Evolutionary conservation across 441 rosid species (phyloP), one percentile per base, ranked within the genome.

Genomic region (Kokia cookei): DNA sequence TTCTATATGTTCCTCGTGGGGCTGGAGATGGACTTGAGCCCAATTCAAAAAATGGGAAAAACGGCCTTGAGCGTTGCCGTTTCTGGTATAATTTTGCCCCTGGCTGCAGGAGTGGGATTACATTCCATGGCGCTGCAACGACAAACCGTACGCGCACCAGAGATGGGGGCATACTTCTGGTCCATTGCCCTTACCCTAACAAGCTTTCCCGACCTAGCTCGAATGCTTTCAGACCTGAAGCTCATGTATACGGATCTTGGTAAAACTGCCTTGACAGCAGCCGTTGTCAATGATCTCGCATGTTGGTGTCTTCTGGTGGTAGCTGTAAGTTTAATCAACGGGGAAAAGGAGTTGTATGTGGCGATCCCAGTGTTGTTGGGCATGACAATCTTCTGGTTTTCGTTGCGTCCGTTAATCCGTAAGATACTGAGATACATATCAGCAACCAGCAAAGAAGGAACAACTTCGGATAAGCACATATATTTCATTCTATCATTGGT

Each of bases 1-100:
- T 86, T 80, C 73, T 84, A 85, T 73, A 77, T 82, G 76, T 88
- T 86, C 68, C 66, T 86, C 5, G 86, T 86, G 4, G 90, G 90
- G 3, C 80, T 83, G 8, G 74, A 69, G 54, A 75, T 69, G 78
- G 74, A 75, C 53, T 32, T 70, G 1, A 51, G 11, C 37, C 74
- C 78, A 2, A 71, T 88, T 35, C 45, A 71, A 19, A 69, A 11
- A 35, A 66, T 82, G 2, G 85, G 81, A 2, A 74, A 32, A 58
- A 82, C 79, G 58, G 76, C 80, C 12, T 0, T 82, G 12, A 61
- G 53, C 62, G 75, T 84, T 32, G 85, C 89, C 17, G 2, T 73
- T 0, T 75, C 81, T 1, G 84, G 85, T 3, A 77, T 81, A 67
- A 4, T 84, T 27, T 14, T 77, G 19, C 84, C 90, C 11, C n/a